Conservation (phyloP, 352 stramenopile species). For the Globisporangium acanthophoron region DNA sequence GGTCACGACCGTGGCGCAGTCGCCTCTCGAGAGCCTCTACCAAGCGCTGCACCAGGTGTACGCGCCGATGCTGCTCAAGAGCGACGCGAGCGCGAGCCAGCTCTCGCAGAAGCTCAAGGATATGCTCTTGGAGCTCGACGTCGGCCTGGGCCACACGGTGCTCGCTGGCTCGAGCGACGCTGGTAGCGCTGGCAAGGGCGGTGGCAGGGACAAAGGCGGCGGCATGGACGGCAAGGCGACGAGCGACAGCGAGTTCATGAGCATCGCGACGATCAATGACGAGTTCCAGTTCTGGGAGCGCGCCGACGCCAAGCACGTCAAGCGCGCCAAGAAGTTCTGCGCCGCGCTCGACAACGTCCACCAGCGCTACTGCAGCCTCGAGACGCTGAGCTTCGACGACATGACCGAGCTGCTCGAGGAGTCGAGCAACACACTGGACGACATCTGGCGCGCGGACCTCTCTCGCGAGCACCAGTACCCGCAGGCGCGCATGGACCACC, state of each 20-base stretch:
- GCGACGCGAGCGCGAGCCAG: constrained; percentile 31
- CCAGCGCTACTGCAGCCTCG: constrained; percentile 62
- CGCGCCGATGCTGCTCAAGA: constrained; percentile 61
- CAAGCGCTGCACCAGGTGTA: constrained; percentile 81
- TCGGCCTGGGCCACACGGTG: constrained; percentile 42
- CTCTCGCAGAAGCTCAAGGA: constrained; percentile 83
- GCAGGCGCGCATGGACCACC: constrained; percentile 82
- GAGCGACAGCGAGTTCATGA: constrained; percentile 42
- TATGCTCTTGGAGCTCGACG: constrained; percentile 67
- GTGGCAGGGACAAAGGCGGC: background rate
- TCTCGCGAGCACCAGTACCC: constrained; percentile 64
- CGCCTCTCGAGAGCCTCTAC: constrained; percentile 76
- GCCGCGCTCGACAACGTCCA: constrained; percentile 79
- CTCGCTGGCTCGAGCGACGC: constrained; percentile 16
- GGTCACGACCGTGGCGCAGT: constrained; percentile 59
- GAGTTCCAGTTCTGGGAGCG: constrained; percentile 87
- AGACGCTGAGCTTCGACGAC: constrained; percentile 59
- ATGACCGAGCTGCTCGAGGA: constrained; percentile 87
- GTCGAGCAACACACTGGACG: constrained; percentile 80
- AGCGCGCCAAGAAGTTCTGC: constrained; percentile 74
- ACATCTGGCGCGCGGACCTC: constrained; percentile 85
- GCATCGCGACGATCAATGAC: constrained; percentile 80
- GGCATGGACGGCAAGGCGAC: background rate
- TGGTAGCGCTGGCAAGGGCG: constrained; percentile 5
- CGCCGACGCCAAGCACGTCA: constrained; percentile 42